Conservation (phyloP, 805 yeast species). For the Candida orba region DNA sequence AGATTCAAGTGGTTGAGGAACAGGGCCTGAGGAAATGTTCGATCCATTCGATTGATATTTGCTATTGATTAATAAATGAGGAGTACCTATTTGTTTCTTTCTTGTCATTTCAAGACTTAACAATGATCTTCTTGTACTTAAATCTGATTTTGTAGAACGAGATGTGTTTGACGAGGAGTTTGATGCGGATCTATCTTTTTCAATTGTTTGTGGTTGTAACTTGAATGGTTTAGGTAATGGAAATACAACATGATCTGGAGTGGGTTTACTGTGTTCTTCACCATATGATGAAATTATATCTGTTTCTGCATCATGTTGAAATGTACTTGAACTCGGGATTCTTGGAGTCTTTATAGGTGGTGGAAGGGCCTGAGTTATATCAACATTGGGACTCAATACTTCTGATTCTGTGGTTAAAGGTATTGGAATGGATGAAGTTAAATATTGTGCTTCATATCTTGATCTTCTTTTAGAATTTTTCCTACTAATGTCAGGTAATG, state of each 20-base stretch:
- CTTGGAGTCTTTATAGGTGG: neutral
- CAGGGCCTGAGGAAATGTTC: neutral
- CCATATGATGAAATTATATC: conserved; percentile 1
- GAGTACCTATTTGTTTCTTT: conserved; percentile 18
- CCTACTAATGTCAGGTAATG: neutral
- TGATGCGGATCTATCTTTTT: conserved; percentile 2
- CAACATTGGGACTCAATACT: neutral
- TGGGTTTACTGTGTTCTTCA: neutral
- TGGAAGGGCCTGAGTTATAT: neutral
- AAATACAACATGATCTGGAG: neutral
- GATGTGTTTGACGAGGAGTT: conserved; percentile 3
- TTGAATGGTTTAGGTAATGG: conserved; percentile 3
- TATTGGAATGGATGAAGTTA: neutral
- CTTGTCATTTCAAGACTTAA: conserved; percentile 18
- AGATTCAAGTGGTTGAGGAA: neutral
- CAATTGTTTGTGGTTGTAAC: neutral
- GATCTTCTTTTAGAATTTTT: conserved; percentile 2
- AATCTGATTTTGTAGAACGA: conserved; percentile 3
- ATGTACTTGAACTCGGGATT: neutral
- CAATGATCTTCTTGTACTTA: conserved; percentile 10
- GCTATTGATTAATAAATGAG: conserved; percentile 8
- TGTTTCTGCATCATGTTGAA: neutral
- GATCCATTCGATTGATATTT: neutral
- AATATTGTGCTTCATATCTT: neutral
- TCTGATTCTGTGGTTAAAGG: neutral